Conservation (phyloP, 257 asterid genomes). For the Coffea canephora region DNA sequence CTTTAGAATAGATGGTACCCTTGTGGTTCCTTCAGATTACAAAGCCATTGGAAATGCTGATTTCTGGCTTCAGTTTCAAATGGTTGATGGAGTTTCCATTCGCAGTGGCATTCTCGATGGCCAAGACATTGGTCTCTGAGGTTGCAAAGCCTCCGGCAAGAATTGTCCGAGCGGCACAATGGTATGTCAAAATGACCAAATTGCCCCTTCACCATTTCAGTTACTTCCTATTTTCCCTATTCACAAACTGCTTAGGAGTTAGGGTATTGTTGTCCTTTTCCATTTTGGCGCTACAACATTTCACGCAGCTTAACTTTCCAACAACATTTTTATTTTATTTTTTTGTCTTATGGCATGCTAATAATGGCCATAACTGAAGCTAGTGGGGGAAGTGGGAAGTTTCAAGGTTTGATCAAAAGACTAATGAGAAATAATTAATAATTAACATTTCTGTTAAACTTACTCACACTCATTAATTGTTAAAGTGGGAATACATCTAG, state of each 20-base stretch:
- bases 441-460: too few species aligned
- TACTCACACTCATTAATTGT: too few species aligned
- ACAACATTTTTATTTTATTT: background rate
- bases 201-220: background rate
- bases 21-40: too few species aligned
- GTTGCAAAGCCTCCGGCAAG: slow-evolving; percentile 14
- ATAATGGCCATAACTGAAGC: slow-evolving; percentile 3
- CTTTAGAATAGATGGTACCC: too few species aligned
- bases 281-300: background rate
- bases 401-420: background rate
- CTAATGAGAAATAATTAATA: too few species aligned
- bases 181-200: slow-evolving; percentile 31
- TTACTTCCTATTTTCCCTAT: background rate
- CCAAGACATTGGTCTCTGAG: too few species aligned
- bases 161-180: slow-evolving; percentile 55
- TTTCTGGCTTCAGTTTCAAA: too few species aligned
- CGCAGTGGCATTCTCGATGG: too few species aligned
- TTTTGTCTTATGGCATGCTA: background rate
- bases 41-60: too few species aligned
- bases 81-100: too few species aligned
- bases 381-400: slow-evolving; percentile 18
- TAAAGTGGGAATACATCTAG: too few species aligned
- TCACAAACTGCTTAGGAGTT: too few species aligned
- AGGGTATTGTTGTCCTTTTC: background rate
- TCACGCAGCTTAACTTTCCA: background rate